A percentile compares a stretch with the other conserved stretches of the same genome.
Evolutionary conservation across 2,329 filamentous ascomycete species (phyloP).

Genomic region (Ascochyta lentis): DNA sequence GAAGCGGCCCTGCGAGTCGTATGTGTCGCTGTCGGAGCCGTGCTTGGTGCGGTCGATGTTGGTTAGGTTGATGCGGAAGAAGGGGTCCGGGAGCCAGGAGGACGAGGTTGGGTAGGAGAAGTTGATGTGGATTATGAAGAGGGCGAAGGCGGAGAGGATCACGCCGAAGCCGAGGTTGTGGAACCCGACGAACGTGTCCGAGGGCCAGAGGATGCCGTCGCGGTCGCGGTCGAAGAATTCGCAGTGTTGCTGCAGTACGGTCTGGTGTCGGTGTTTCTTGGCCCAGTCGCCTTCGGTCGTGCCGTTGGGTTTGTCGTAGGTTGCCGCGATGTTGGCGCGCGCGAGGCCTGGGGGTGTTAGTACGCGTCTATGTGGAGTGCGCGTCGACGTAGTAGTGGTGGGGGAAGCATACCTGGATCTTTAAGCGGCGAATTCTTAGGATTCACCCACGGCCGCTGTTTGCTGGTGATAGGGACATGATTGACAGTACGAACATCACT

Average conservation of each 20-base stretch:
- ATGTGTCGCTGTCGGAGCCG: constrained; percentile 52
- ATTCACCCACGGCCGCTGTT: constrained; percentile 14
- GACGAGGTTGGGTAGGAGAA: constrained; percentile 59
- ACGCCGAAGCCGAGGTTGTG: constrained; percentile 55
- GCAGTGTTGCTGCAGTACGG: constrained; percentile 61
- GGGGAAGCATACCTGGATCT: constrained; percentile 6
- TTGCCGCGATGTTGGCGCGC: constrained; percentile 52
- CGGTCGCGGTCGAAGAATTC: constrained; percentile 60
- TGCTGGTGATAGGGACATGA: constrained; percentile 15
- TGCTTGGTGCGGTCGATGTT: constrained; percentile 55
- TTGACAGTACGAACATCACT: constrained; percentile 9
- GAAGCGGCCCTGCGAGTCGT: constrained; percentile 56
- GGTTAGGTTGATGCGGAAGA: constrained; percentile 51
- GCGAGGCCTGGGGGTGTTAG: constrained; percentile 42
- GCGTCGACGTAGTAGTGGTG: not conserved
- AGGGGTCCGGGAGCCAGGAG: constrained; percentile 53
- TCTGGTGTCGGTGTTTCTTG: constrained; percentile 49
- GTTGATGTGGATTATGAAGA: constrained; percentile 57
- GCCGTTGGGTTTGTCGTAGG: constrained; percentile 50
- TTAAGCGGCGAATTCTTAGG: constrained; percentile 17
- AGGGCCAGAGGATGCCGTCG: constrained; percentile 62
- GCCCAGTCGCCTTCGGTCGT: constrained; percentile 51
- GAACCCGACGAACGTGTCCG: constrained; percentile 59
- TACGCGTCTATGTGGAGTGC: no score
- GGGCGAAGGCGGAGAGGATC: constrained; percentile 52